Conservation (phyloP, 176 grass and related monocot species). For the Aegilops sharonensis region DNA sequence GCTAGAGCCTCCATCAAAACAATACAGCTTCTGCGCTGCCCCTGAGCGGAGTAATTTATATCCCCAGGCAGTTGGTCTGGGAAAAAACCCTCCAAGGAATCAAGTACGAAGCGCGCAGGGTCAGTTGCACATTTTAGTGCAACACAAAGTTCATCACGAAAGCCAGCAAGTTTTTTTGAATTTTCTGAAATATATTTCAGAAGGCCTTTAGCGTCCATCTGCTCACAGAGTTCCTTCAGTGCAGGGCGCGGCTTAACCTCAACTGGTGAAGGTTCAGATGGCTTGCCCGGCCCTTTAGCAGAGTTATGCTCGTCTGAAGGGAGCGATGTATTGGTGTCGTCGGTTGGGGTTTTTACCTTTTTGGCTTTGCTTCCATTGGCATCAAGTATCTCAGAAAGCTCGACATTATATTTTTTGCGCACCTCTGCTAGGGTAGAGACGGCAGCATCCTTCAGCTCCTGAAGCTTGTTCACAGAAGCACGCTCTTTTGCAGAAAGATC, state of each 20-base stretch:
- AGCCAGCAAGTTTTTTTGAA: conserved; percentile 53
- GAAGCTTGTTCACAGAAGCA: conserved; percentile 61
- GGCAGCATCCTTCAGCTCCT: conserved; percentile 68
- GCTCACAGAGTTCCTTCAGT: conserved; percentile 81
- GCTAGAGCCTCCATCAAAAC: conserved; percentile 81
- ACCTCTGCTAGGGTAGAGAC: conserved; percentile 70
- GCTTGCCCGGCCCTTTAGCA: conserved; percentile 42
- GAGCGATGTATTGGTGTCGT: conserved; percentile 53
- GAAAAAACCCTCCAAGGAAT: conserved; percentile 81
- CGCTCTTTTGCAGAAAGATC: conserved; percentile 62
- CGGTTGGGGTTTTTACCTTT: conserved; percentile 66
- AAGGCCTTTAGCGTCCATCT: conserved; percentile 85
- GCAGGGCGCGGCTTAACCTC: conserved; percentile 48
- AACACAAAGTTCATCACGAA: conserved; percentile 68
- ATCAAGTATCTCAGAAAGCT: conserved; percentile 67
- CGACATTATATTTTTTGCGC: conserved; percentile 75
- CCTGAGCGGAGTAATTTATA: conserved; percentile 51
- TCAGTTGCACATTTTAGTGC: conserved; percentile 81
- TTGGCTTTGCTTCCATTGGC: conserved; percentile 64
- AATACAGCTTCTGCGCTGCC: conserved; percentile 75
- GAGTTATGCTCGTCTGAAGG: conserved; percentile 59
- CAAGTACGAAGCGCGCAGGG: conserved; percentile 79
- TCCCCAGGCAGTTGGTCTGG: conserved; percentile 53
- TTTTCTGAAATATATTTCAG: conserved; percentile 81
- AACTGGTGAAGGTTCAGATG: conserved; percentile 50